These are phyloP conservation scores for Trametes maxima DNA, from an alignment of 768 basidiomycete species.

Conservation along the genomic window DNA sequence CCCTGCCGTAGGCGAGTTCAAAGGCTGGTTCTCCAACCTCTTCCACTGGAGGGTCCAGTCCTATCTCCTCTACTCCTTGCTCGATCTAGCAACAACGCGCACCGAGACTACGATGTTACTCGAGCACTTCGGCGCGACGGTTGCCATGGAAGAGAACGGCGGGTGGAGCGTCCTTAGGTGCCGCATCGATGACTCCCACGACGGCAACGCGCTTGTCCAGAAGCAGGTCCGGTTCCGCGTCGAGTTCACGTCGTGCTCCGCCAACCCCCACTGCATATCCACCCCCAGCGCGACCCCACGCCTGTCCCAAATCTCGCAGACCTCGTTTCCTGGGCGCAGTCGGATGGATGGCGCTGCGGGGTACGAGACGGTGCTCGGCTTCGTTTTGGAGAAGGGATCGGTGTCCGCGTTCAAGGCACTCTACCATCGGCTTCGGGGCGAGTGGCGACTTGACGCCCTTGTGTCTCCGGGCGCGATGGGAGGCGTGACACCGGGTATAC, in stretches of 20 bases:
- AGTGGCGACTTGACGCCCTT: slow-evolving; percentile 55
- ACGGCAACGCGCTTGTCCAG: slow-evolving; percentile 45
- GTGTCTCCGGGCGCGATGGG: slow-evolving; percentile 25
- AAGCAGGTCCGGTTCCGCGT: slow-evolving; percentile 85
- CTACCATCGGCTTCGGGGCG: slow-evolving; percentile 69
- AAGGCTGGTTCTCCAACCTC: slow-evolving; percentile 93
- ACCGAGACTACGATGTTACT: slow-evolving; percentile 65
- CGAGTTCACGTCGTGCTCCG: slow-evolving; percentile 55
- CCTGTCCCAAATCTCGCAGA: slow-evolving; percentile 28
- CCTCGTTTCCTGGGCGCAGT: slow-evolving; percentile 30
- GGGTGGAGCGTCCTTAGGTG: slow-evolving; percentile 51
- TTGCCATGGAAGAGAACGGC: slow-evolving; percentile 55
- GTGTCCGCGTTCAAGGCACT: slow-evolving; percentile 81
- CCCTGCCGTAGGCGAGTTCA: slow-evolving; percentile 81
- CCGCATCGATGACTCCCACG: slow-evolving; percentile 50
- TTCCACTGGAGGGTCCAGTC: slow-evolving; percentile 86
- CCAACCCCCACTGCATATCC: background rate
- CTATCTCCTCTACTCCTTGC: slow-evolving; percentile 56
- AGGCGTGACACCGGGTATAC: slow-evolving; percentile 22
- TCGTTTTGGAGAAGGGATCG: slow-evolving; percentile 91
- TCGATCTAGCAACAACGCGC: slow-evolving; percentile 62
- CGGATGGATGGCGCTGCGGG: slow-evolving; percentile 31
- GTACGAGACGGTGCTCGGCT: slow-evolving; percentile 67
- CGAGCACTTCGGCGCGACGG: slow-evolving; percentile 61
- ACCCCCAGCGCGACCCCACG: slow-evolving; percentile 27